A percentile compares a stretch with the other conserved stretches of the same genome.
phyloP scores from a whole-genome alignment of 306 rosid species.

The Cucumis cinereus region DNA sequence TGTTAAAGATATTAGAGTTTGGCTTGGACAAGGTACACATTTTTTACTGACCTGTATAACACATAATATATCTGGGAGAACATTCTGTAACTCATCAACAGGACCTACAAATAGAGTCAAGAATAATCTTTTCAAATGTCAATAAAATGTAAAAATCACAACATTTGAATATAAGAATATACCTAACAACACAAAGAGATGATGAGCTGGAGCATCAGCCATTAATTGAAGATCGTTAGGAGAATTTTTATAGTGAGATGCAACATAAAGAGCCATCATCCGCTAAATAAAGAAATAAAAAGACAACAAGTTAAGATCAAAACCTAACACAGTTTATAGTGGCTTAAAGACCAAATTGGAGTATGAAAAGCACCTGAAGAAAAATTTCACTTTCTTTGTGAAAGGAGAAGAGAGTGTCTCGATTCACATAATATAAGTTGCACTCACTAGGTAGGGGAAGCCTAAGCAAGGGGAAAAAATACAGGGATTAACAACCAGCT shows the following conservation, averaged over 20 bases:
- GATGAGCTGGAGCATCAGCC: conserved; percentile 98
- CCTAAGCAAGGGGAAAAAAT: conserved; percentile 18
- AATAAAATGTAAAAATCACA: not conserved
- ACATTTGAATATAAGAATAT: conserved; percentile 14
- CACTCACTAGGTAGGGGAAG: conserved; percentile 77
- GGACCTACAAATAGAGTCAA: conserved; percentile 45
- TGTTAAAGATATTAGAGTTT: not conserved
- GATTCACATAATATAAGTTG: conserved; percentile 79
- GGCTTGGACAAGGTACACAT: not conserved
- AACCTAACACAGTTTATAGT: not conserved
- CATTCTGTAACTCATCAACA: conserved; percentile 75
- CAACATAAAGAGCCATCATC: conserved; percentile 90
- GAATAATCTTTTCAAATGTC: not conserved
- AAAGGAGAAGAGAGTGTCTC: conserved; percentile 86
- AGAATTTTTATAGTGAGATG: conserved; percentile 93
- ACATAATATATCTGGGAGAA: conserved; percentile 91
- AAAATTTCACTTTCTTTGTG: conserved; percentile 83
- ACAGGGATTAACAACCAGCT: not conserved
- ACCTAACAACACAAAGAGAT: conserved; percentile 91
- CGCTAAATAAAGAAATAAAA: conserved; percentile 45
- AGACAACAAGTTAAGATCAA: conserved; percentile 2
- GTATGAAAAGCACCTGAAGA: conserved; percentile 45
- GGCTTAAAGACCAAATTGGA: not conserved
- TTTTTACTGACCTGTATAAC: conserved; percentile 59
- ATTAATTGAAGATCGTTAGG: conserved; percentile 91